Conservation (phyloP, 179 eudicot species). For the Sideroxylon spinosum region DNA sequence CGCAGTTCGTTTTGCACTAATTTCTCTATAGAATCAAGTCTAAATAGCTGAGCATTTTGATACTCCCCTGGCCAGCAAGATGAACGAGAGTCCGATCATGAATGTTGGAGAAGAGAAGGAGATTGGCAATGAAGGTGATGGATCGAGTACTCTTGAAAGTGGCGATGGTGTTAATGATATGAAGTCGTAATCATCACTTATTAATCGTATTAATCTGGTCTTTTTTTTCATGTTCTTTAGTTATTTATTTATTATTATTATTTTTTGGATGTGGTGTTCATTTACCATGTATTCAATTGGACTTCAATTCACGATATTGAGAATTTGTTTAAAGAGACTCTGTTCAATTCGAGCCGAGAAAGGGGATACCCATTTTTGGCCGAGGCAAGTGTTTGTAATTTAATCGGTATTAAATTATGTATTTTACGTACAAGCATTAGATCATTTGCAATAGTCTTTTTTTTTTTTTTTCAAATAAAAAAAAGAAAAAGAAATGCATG, state of each 20-base stretch:
- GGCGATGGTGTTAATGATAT: constrained; percentile 91
- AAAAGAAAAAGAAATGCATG: not conserved
- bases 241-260: no score
- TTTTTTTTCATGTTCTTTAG: no score
- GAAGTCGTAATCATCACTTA: no score
- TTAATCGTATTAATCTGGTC: not conserved
- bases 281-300: not conserved
- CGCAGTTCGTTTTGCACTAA: not conserved
- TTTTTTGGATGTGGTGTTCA: constrained; percentile 4
- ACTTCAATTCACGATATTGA: constrained; percentile 22
- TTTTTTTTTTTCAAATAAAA: not conserved
- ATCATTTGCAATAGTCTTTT: not conserved
- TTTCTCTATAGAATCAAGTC: not conserved
- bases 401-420: not conserved
- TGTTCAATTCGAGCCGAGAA: constrained; percentile 83
- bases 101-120: constrained; percentile 86
- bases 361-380: constrained; percentile 74
- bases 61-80: constrained; percentile 38
- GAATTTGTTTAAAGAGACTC: constrained; percentile 52
- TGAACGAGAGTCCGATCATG: constrained; percentile 39
- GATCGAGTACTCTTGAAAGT: constrained; percentile 73
- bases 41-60: constrained; percentile 56
- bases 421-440: not conserved
- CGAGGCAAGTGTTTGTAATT: constrained; percentile 44
- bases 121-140: constrained; percentile 72